A percentile compares a stretch with the other conserved stretches of the same genome.
These are phyloP conservation scores for Neurospora sp. DNA, from an alignment of 495 filamentous ascomycete genomes.

Conservation along the genomic window DNA sequence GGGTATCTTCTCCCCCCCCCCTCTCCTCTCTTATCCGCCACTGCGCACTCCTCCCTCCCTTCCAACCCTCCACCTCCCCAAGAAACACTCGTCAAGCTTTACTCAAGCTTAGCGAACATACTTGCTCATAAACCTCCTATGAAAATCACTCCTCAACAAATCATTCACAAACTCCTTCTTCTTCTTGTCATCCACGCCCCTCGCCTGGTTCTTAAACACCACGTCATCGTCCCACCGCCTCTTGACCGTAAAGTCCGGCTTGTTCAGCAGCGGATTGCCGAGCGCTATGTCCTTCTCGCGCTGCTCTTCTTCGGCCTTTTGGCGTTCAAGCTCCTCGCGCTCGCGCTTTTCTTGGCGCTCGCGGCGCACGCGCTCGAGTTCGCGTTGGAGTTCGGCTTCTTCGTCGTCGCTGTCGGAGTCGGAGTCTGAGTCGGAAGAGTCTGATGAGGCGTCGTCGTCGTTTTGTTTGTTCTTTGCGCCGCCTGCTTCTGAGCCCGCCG, in stretches of 20 bases:
- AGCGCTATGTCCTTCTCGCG: slow-evolving; percentile 81
- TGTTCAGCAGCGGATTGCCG: slow-evolving; percentile 86
- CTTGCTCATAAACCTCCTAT: slow-evolving; percentile 92
- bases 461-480: slow-evolving; percentile 37
- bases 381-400: slow-evolving; percentile 78
- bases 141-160: slow-evolving; percentile 88
- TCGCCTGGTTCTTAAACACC: slow-evolving; percentile 98
- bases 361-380: slow-evolving; percentile 88
- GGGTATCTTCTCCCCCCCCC: not conserved
- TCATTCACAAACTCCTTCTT: slow-evolving; percentile 97
- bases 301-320: slow-evolving; percentile 66
- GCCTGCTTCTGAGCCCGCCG: not conserved
- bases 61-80: not conserved
- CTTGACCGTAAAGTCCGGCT: slow-evolving; percentile 61
- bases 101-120: slow-evolving; percentile 30
- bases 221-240: slow-evolving; percentile 97
- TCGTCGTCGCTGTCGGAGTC: slow-evolving; percentile 58
- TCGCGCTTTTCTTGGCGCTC: slow-evolving; percentile 80
- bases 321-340: slow-evolving; percentile 72
- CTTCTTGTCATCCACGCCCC: slow-evolving; percentile 86
- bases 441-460: slow-evolving; percentile 33
- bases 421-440: slow-evolving; percentile 26
- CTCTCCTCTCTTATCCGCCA: not conserved
- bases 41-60: not conserved
- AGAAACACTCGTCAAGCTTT: no score